These are phyloP conservation scores for Casuarina equisetifolia DNA, from an alignment of 306 rosid genomes.

Conservation along the genomic window DNA sequence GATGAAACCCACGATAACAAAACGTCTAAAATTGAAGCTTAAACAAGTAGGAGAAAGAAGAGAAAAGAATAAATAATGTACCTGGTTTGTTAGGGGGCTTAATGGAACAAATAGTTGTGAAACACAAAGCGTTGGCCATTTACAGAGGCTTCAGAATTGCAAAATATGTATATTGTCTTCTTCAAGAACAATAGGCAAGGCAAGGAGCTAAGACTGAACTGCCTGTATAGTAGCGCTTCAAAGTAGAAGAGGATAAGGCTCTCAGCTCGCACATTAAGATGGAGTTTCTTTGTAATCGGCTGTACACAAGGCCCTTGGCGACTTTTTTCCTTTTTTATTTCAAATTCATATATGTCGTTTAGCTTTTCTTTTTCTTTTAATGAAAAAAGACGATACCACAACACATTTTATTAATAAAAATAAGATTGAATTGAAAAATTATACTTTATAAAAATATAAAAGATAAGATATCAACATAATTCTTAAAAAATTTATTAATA, in stretches of 20 bases:
- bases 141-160: conserved; percentile 3
- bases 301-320: conserved; percentile 39
- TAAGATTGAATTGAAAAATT: too few species aligned
- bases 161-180: not conserved
- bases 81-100: conserved; percentile 70
- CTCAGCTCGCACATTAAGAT: not conserved
- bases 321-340: not conserved
- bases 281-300: not conserved
- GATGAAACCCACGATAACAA: conserved; percentile 3
- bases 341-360: not conserved
- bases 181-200: conserved; percentile 5
- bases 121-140: conserved; percentile 64
- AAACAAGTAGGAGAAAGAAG: conserved; percentile 3
- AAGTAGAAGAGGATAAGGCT: conserved; percentile 39
- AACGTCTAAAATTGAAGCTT: conserved; percentile 13
- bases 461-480: too few species aligned
- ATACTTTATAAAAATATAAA: too few species aligned
- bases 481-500: too few species aligned
- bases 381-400: too few species aligned
- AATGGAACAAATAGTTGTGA: conserved; percentile 59
- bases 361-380: not conserved
- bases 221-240: conserved; percentile 6
- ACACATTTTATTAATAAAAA: too few species aligned
- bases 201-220: conserved; percentile 14
- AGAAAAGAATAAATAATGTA: conserved; percentile 23